These are phyloP conservation scores for Nemania diffusa DNA, from an alignment of 2,329 filamentous ascomycete species.

Conservation along the genomic window DNA sequence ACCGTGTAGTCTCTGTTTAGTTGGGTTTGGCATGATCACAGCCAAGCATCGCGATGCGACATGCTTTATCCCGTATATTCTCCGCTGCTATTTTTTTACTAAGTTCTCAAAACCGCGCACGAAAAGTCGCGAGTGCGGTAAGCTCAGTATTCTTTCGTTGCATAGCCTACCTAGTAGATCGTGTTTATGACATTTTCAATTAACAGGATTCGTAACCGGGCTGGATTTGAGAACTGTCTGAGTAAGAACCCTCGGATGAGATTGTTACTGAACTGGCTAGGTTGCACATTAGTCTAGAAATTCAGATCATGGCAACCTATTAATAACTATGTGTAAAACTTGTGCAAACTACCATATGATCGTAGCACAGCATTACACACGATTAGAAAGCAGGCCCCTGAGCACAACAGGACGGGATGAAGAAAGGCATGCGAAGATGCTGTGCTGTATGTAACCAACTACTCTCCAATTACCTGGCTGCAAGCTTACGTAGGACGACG, in stretches of 20 bases:
- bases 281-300: too few species aligned
- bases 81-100: not conserved
- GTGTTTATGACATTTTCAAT: not conserved
- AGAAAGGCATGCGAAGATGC: not conserved
- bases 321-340: not conserved
- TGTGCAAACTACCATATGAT: not conserved
- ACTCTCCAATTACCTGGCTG: conserved; percentile 1
- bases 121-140: too few species aligned
- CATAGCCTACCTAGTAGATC: too few species aligned
- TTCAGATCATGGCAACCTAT: not conserved
- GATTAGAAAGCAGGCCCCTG: not conserved
- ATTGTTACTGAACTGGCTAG: too few species aligned
- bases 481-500: conserved; percentile 32
- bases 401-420: not conserved
- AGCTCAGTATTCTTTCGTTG: too few species aligned
- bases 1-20: not conserved
- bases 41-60: not conserved
- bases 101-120: not conserved
- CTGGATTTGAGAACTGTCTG: too few species aligned
- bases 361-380: not conserved
- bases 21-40: not conserved
- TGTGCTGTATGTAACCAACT: not conserved
- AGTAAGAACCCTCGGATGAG: too few species aligned
- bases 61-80: not conserved
- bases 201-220: too few species aligned